Evolutionary conservation across 257 asterid genomes (phyloP), one percentile per base, ranked within the genome.

Genomic region (Cruciata laevipes): DNA sequence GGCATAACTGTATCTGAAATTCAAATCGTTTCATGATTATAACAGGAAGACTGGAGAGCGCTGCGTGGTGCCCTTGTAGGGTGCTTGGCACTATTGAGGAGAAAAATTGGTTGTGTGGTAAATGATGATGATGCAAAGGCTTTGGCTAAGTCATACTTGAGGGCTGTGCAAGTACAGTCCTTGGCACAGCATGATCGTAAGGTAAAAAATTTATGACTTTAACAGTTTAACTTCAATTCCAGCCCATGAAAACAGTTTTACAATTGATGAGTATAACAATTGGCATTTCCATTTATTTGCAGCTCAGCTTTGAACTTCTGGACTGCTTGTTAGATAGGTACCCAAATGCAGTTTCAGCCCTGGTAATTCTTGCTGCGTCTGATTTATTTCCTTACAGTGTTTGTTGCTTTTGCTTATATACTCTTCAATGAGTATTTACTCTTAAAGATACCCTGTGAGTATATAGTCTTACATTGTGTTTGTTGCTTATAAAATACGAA

Each of bases 1-100:
- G 18, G 27, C 61, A 52, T 25, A 6, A 13, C 3, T 5, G 47
- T 65, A 42, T 44, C 1, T 9, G 20, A 30, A 12, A n/a, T n/a
- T 51, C 40, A 2, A 11, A 49, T 85, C 75, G 81, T 78, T 59
- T 64, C 58, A 60, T 33, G 35, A 70, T 60, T 63, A 72, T 76
- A 73, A 78, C 91, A 94, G 99, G 96, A 85, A 82, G 99, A 94
- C 74, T 94, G 99, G 99, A 90, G 75, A 84, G 96, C 99, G 21
- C 68, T 88, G 74, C 93, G 82, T 68, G 99, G 99, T 79, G 97
- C 99, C 70, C 70, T 90, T 78, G 89, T 90, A 35, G 99, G 99
- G 76, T 94, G 97, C 77, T 82, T 94, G 84, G 95, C 95, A 25
- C 80, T 94, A 68, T 66, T 87, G 83, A 82, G 85, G 83, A 88